Conservation (phyloP, 1,284 basidiomycete species). For the Tilletia horrida region DNA sequence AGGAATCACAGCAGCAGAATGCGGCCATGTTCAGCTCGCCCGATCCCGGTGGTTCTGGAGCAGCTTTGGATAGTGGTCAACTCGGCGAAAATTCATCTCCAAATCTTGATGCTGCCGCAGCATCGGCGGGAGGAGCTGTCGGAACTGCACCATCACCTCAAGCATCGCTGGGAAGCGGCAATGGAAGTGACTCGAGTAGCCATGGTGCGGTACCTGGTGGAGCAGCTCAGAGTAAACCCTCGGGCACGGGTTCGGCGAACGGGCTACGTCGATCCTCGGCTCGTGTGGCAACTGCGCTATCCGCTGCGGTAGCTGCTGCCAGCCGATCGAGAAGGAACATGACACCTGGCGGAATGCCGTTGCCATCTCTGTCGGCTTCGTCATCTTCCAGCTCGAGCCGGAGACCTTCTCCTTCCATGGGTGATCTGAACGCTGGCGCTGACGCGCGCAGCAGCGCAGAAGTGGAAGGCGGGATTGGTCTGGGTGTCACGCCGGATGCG, state of each 20-base stretch:
- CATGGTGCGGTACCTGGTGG: not conserved
- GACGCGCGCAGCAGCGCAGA: not conserved
- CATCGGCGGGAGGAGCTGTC: not conserved
- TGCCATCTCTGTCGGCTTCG: not conserved
- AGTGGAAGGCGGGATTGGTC: constrained; percentile 1
- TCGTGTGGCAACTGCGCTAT: not conserved
- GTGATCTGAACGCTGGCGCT: not conserved
- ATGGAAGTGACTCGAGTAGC: constrained; percentile 2
- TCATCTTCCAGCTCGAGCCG: not conserved
- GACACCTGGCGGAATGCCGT: constrained; percentile 10
- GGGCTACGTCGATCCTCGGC: not conserved
- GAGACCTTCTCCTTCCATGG: not conserved
- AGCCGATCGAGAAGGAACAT: not conserved
- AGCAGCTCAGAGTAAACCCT: no score
- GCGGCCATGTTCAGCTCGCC: not conserved
- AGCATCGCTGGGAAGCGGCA: not conserved
- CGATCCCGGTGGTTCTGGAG: not conserved
- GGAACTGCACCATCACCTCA: not conserved
- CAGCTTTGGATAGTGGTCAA: no score
- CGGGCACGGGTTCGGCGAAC: not conserved
- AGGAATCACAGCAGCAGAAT: no score
- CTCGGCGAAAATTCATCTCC: no score
- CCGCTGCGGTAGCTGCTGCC: not conserved
- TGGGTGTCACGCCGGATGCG: not conserved
- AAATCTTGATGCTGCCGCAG: not conserved